Base-by-base conservation (phyloP, 345 rosid species). In the Erodium maritimum region DNA sequence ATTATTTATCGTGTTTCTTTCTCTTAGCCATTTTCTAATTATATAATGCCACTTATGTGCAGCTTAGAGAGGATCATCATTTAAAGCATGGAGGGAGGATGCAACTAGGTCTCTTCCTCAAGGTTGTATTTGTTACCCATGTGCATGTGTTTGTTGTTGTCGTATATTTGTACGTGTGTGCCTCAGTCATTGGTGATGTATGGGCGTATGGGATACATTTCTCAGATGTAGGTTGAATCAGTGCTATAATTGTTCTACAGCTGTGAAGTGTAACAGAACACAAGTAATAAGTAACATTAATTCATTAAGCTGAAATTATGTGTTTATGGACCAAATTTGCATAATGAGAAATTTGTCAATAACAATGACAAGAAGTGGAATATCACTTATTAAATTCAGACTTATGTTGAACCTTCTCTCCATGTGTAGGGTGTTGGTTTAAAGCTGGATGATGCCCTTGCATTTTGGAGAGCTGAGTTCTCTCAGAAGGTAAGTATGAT, bases 81-180 rank as follows among this genome's bases (percentile, higher is more conserved):
- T 67, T 93, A 46, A 89, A 93, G 79, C 96, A 93, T 69, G 94
- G 94, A 62, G 99, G 96, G 62, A 82, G 97, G 80, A 93, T 93
- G 95, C 97, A 93, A 67, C 70, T 93, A 62, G 99, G 97, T 62
- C 99, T 87, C 8, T 93, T 85, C 61, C 79, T 93, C 58, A 89
- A 93, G 91, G 99, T 93, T 75, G 60, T 59, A 57, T 61, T 65
- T 12, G 48, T 42, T 42, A 42, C 12, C 48, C 48, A 10, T 10
- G 48, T 42, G 48, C 48, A 42, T 11, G 48, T 42, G 48, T 42
- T 10, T 42, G 48, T 42, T 4, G 48, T 42, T 29, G 5, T 29
- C 37, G 14, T 11, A 14, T 42, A 14, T 42, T 10, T 42, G 14
- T 42, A 9, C 48, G 8, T 3, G 48, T 11, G 17, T 12, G 17